Conservation (phyloP, 495 filamentous ascomycete genomes). For the Astrothelium subdiscretum region DNA sequence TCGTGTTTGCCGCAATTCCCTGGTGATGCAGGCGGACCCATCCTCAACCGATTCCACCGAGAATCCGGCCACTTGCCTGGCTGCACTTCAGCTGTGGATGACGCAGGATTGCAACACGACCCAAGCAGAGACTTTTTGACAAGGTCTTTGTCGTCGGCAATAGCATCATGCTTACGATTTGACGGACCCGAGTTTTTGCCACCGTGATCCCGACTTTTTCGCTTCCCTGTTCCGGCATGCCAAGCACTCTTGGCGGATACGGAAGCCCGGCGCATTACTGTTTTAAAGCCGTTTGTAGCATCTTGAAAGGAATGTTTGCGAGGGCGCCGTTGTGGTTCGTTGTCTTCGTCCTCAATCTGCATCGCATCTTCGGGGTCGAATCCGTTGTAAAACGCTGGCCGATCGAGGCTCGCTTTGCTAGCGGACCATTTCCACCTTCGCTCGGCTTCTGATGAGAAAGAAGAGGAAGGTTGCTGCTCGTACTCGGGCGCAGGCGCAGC, state of each 20-base stretch:
- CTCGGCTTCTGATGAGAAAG: not conserved
- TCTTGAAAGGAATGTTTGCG: not conserved
- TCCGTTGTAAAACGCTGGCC: not conserved
- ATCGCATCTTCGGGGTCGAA: not conserved
- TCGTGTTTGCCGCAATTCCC: not conserved
- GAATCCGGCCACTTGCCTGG: not conserved
- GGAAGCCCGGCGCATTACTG: not conserved
- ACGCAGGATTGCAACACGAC: not conserved
- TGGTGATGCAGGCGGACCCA: not conserved
- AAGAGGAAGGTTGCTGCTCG: not conserved
- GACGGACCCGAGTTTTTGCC: not conserved
- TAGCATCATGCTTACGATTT: not conserved
- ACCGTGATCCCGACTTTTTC: not conserved
- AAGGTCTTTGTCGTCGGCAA: not conserved
- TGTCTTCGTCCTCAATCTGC: not conserved
- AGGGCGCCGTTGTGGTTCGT: not conserved
- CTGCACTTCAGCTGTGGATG: not conserved
- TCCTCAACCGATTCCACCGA: not conserved
- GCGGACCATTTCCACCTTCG: not conserved
- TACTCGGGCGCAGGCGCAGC: not conserved
- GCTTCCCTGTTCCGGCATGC: not conserved
- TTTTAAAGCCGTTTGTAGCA: not conserved
- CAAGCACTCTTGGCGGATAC: not conserved
- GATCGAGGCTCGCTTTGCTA: not conserved
- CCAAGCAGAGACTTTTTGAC: not conserved